Percentiles rank a stretch among this genome's conserved stretches.
phyloP scores from a whole-genome alignment of 371 early-diverging fungal genomes.

The Fennellomyces sp. region DNA sequence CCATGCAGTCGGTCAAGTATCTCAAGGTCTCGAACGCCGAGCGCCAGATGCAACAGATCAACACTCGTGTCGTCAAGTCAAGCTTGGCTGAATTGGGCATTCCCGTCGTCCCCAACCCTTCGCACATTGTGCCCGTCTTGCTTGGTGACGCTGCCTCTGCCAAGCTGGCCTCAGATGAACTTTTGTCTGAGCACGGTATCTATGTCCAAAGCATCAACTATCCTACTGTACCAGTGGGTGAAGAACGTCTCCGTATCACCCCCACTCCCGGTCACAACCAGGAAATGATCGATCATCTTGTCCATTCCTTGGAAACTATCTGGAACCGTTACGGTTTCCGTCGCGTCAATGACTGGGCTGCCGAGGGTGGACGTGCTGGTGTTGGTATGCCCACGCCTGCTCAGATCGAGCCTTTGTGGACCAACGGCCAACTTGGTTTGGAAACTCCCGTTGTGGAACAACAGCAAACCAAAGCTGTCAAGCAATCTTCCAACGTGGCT shows the following conservation, averaged over 20 bases:
- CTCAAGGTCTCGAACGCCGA: conserved; percentile 83
- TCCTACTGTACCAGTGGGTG: conserved; percentile 94
- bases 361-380: conserved; percentile 87
- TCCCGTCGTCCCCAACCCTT: conserved; percentile 97
- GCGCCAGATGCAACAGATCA: conserved; percentile 89
- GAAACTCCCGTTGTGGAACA: conserved; percentile 14
- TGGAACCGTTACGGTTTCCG: conserved; percentile 88
- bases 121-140: conserved; percentile 97
- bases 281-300: conserved; percentile 82
- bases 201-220: conserved; percentile 98
- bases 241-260: conserved; percentile 97
- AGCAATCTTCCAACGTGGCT: conserved; percentile 8
- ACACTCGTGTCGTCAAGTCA: conserved; percentile 86
- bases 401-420: conserved; percentile 63
- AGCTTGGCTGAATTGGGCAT: conserved; percentile 83
- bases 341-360: conserved; percentile 84
- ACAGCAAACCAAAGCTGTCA: conserved; percentile 10
- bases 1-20: conserved; percentile 89
- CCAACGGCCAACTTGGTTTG: conserved; percentile 57
- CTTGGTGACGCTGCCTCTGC: conserved; percentile 95
- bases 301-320: conserved; percentile 82
- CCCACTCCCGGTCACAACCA: conserved; percentile 94
- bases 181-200: conserved; percentile 86
- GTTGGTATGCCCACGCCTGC: conserved; percentile 64
- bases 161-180: conserved; percentile 90